A percentile compares a stretch with the other conserved stretches of the same genome.
These are phyloP conservation scores for Thamnidium elegans DNA, from an alignment of 192 early-diverging fungal genomes.

Conservation along the genomic window DNA sequence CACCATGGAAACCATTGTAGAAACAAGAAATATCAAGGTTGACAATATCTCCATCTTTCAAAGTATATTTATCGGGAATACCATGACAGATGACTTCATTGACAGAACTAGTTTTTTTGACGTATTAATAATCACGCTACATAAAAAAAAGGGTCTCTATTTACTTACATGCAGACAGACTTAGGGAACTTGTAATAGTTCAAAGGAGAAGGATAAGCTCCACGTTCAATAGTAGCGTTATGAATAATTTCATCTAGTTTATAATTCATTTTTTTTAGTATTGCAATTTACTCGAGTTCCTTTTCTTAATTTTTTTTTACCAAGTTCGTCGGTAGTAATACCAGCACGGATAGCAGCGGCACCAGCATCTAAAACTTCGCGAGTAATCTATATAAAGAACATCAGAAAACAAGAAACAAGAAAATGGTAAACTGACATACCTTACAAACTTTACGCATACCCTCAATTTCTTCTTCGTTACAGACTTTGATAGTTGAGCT, in stretches of 20 bases:
- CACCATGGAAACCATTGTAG: slow-evolving; percentile 90
- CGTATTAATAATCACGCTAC: slow-evolving; percentile 1
- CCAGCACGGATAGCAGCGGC: slow-evolving; percentile 78
- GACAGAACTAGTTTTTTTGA: slow-evolving; percentile 38
- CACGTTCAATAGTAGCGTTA: slow-evolving; percentile 88
- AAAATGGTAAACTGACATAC: slow-evolving; percentile 35
- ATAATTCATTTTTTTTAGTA: background rate
- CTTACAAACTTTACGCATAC: slow-evolving; percentile 77
- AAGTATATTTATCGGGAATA: slow-evolving; percentile 89
- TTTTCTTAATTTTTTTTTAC: slow-evolving; percentile 14
- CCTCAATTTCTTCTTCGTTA: slow-evolving; percentile 69
- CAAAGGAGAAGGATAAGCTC: slow-evolving; percentile 95
- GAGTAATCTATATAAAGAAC: slow-evolving; percentile 54
- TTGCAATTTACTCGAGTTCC: too few species aligned
- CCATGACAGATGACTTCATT: slow-evolving; percentile 95
- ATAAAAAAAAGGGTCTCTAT: background rate
- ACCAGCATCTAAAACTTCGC: slow-evolving; percentile 90
- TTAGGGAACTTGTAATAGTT: slow-evolving; percentile 98
- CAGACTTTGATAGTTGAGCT: slow-evolving; percentile 68
- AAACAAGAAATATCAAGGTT: slow-evolving; percentile 92
- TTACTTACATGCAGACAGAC: slow-evolving; percentile 81
- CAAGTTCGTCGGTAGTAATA: slow-evolving; percentile 90
- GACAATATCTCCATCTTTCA: slow-evolving; percentile 93
- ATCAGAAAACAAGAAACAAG: background rate
- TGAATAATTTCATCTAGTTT: slow-evolving; percentile 82